Base-by-base conservation (phyloP, 1,284 basidiomycete genomes). In the Marasmius sp. region DNA sequence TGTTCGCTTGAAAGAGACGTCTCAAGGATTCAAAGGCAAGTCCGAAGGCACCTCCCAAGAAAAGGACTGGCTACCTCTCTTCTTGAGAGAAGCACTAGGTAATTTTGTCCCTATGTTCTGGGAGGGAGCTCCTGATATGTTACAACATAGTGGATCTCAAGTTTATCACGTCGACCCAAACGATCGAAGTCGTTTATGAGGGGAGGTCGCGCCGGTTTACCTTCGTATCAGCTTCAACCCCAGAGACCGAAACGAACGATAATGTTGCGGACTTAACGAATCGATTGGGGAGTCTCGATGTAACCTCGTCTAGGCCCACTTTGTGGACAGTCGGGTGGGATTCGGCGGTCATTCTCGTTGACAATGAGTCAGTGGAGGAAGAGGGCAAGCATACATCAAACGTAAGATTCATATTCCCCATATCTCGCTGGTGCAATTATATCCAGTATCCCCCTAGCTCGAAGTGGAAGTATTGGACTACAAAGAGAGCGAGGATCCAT, bases 251-350 rank as follows among this genome's bases (percentile, higher is more conserved):
- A 37, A 64, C 66, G 45, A 67, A 71, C 20, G 59, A 64, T 59
- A 58, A 59, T 27, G 58, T 61, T 38, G 72, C 71, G 10, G 74
- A 77, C 36, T 68, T 89, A 9, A 72, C 79, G 51, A 68, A 75
- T 53, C 70, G 72, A 34, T 68, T 88, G 11, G 61, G 75, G 55
- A 70, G 75, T 18, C 69, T 90, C 36, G 77, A 79, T 12, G 67
- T 88, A 33, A 68, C 73, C 36, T 57, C 70, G 33, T 58, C 67
- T 14, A 12, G 27, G 7, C 16, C 56, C 7, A 38, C 74, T 60
- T 70, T 87, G 22, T 91, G 86, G 85, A 81, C 75, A 9, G 80
- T 81, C 22, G 81, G 77, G 56, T 93, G 88, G 89, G 85, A 89
- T 67, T 85, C 82, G 7, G 75, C 69, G 38, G 82, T 92, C 22